A percentile compares a stretch with the other conserved stretches of the same genome.
Evolutionary conservation across 371 early-diverging fungal genomes (phyloP).

Genomic region (Batrachochytrium dendrobatidis): DNA sequence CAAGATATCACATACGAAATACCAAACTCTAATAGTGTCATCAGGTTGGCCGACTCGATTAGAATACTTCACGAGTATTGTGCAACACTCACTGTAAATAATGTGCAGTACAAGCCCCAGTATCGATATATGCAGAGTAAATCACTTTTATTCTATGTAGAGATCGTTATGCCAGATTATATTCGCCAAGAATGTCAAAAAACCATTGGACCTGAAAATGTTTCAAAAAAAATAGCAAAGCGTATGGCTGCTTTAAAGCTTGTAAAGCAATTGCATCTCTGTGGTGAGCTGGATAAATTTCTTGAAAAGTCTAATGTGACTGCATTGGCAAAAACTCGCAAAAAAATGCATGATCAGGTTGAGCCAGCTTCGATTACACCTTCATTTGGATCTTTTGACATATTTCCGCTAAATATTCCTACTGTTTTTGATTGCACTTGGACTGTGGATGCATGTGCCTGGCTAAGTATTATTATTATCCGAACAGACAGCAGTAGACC

Average conservation of each 20-base stretch:
- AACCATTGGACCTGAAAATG: slow-evolving; percentile 6
- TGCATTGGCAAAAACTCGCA: too few species aligned
- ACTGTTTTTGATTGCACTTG: not conserved
- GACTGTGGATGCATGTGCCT: slow-evolving; percentile 6
- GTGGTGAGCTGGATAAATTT: slow-evolving; percentile 57
- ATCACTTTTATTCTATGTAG: not conserved
- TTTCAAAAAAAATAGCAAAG: slow-evolving; percentile 59
- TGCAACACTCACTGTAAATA: too few species aligned
- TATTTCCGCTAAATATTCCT: not conserved
- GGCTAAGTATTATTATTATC: not conserved
- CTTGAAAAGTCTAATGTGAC: slow-evolving; percentile 18
- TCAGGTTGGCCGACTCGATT: not conserved
- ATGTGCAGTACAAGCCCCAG: too few species aligned
- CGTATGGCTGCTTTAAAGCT: slow-evolving; percentile 64
- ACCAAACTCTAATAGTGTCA: too few species aligned
- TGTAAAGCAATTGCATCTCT: slow-evolving; percentile 53
- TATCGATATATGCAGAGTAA: too few species aligned
- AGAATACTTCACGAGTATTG: not conserved
- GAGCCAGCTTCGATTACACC: not conserved
- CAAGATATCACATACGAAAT: too few species aligned
- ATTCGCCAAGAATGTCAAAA: slow-evolving; percentile 11
- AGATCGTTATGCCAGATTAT: slow-evolving; percentile 15
- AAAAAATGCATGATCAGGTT: too few species aligned
- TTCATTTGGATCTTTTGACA: not conserved
- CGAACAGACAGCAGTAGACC: not conserved